These are phyloP conservation scores for Trichosporon ovoides DNA, from an alignment of 1,284 basidiomycete genomes.

Conservation along the genomic window DNA sequence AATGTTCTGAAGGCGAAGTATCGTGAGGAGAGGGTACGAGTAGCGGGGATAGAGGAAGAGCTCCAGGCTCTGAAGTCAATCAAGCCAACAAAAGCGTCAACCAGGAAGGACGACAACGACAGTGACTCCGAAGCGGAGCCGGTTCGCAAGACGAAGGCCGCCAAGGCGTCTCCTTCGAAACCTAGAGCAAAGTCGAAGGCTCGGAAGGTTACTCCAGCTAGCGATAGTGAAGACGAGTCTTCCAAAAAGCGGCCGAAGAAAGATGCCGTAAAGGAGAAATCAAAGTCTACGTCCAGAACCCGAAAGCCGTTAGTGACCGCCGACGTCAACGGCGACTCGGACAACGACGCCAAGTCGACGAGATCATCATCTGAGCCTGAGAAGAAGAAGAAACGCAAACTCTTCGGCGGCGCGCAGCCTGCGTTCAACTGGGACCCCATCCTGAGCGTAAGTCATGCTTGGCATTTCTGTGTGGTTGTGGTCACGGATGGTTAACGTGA, in stretches of 20 bases:
- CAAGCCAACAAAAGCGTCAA: conserved; percentile 4
- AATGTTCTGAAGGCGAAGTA: conserved; percentile 27
- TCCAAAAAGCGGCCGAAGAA: conserved; percentile 32
- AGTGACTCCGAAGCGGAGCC: conserved; percentile 13
- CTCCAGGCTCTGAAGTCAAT: conserved; percentile 24
- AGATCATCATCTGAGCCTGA: conserved; percentile 1
- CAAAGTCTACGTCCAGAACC: background rate
- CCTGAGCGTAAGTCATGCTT: conserved; percentile 32
- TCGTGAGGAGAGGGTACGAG: conserved; percentile 27
- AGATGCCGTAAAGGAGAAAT: conserved; percentile 8
- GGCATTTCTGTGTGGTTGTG: background rate
- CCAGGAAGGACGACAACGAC: conserved; percentile 2
- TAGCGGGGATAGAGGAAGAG: conserved; percentile 35
- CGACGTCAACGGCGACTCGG: background rate
- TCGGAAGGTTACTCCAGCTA: conserved; percentile 18
- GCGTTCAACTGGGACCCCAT: conserved; percentile 44
- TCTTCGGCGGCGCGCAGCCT: conserved; percentile 27
- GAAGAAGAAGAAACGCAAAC: conserved; percentile 45
- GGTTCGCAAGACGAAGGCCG: conserved; percentile 9
- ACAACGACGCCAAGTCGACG: background rate
- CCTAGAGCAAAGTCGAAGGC: background rate
- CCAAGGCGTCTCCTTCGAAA: background rate
- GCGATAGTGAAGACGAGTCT: conserved; percentile 24
- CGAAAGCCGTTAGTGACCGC: conserved; percentile 2
- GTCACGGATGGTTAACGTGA: background rate